Percentiles rank a stretch among this genome's conserved stretches.
These are phyloP conservation scores for Dendrothele bispora DNA, from an alignment of 768 basidiomycete species.

Conservation along the genomic window DNA sequence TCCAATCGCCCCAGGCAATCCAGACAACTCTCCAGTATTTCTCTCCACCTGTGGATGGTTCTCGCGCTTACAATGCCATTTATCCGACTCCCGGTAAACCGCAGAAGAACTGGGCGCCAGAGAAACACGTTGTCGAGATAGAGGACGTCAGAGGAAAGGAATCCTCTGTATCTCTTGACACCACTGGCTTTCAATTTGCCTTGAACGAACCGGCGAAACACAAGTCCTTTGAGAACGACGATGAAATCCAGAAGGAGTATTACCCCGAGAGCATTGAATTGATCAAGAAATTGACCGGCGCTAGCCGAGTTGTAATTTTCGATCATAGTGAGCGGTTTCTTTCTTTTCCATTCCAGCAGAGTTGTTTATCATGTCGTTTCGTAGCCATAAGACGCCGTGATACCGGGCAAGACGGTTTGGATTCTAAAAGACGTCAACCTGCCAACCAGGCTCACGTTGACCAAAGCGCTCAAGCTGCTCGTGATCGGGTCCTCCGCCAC, in stretches of 20 bases:
- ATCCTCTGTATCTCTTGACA: conserved; percentile 30
- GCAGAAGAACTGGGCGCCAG: conserved; percentile 2
- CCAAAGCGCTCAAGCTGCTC: conserved; percentile 40
- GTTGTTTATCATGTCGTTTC: not conserved
- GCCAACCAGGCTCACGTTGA: conserved; percentile 44
- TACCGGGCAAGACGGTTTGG: conserved; percentile 33
- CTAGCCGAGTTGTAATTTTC: conserved; percentile 42
- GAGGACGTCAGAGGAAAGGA: conserved; percentile 43
- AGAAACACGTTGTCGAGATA: conserved; percentile 21
- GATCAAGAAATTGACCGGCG: conserved; percentile 46
- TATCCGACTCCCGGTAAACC: conserved; percentile 25
- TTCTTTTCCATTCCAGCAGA: not conserved
- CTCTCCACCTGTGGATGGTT: conserved; percentile 26
- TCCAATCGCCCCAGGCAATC: conserved; percentile 2
- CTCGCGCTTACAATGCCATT: conserved; percentile 25
- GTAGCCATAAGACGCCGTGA: conserved; percentile 43
- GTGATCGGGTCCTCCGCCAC: conserved; percentile 42
- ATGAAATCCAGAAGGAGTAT: conserved; percentile 40
- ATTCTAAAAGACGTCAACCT: conserved; percentile 42
- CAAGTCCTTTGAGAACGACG: conserved; percentile 34
- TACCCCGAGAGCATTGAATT: conserved; percentile 46
- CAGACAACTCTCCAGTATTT: conserved; percentile 8
- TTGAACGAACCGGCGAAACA: conserved; percentile 16
- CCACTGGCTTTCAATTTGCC: conserved; percentile 35
- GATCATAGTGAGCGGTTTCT: conserved; percentile 41